Conservation (phyloP, 78 protist species). For the Polysphondylium violaceum region DNA sequence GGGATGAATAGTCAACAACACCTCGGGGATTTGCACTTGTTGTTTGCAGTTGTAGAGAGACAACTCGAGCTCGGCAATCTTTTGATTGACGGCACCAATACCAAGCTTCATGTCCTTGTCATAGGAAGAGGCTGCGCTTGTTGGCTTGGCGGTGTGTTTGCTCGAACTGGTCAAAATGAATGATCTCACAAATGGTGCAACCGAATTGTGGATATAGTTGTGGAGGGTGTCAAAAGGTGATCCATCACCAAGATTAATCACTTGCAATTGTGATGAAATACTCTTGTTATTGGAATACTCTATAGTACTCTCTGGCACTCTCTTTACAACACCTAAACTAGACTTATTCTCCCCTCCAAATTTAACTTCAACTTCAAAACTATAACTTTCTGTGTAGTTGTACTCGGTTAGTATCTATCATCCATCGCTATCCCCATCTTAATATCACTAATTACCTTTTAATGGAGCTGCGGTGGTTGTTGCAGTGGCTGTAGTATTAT, state of each 20-base stretch:
- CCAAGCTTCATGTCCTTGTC: slow-evolving; percentile 73
- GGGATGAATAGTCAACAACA: slow-evolving; percentile 64
- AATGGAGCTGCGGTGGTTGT: not conserved
- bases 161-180: slow-evolving; percentile 2
- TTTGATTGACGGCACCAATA: slow-evolving; percentile 83
- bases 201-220: slow-evolving; percentile 82
- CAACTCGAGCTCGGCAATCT: slow-evolving; percentile 85
- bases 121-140: not conserved
- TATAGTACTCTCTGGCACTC: slow-evolving; percentile 57
- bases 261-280: slow-evolving; percentile 69
- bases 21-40: slow-evolving; percentile 86
- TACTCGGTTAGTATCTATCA: too few species aligned
- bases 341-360: slow-evolving; percentile 68
- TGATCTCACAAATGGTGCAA: slow-evolving; percentile 86
- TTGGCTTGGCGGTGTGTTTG: not conserved
- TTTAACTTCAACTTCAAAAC: slow-evolving; percentile 74
- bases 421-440: too few species aligned
- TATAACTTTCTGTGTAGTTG: slow-evolving; percentile 53
- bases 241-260: slow-evolving; percentile 77
- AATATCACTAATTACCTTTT: too few species aligned
- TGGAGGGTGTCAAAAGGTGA: slow-evolving; percentile 88
- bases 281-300: slow-evolving; percentile 24
- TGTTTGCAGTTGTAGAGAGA: slow-evolving; percentile 85
- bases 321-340: slow-evolving; percentile 62
- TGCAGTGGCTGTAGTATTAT: not conserved